Conservation (phyloP, 768 basidiomycete species). For the Lentinula boryana region DNA sequence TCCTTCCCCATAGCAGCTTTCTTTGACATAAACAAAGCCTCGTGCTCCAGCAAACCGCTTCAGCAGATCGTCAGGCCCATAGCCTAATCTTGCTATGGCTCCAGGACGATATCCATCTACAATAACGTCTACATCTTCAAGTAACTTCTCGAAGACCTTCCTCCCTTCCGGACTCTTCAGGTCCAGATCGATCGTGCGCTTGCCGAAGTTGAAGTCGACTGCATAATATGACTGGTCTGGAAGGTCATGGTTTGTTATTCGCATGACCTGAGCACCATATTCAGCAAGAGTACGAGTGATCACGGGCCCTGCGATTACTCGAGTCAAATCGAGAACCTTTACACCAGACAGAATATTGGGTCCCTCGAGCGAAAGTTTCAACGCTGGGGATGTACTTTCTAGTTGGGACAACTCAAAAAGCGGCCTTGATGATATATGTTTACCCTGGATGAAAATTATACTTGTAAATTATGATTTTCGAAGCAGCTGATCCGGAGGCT, state of each 20-base stretch:
- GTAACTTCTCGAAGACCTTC: neutral
- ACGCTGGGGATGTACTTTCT: neutral
- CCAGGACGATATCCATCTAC: slow-evolving; percentile 4
- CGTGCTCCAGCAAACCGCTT: slow-evolving; percentile 1
- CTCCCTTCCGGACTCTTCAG: slow-evolving; percentile 4
- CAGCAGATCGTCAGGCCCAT: neutral
- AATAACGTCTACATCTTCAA: slow-evolving; percentile 4
- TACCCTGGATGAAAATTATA: neutral
- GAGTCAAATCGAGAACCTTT: slow-evolving; percentile 2
- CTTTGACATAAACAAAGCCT: slow-evolving; percentile 7
- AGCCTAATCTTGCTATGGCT: neutral
- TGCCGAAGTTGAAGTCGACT: slow-evolving; percentile 3
- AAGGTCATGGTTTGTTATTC: slow-evolving; percentile 2
- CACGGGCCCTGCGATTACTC: slow-evolving; percentile 3
- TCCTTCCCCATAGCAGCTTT: slow-evolving; percentile 5
- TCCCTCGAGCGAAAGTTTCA: neutral
- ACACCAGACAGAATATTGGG: slow-evolving; percentile 5
- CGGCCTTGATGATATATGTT: neutral
- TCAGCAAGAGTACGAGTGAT: slow-evolving; percentile 4
- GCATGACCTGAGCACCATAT: neutral
- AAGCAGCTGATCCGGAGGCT: neutral
- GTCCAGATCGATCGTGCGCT: neutral
- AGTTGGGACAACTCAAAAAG: slow-evolving; percentile 2
- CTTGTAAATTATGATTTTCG: neutral
- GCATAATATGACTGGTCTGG: slow-evolving; percentile 3